Evolutionary conservation across 306 rosid genomes (phyloP).

Genomic region (Rosa rugosa): DNA sequence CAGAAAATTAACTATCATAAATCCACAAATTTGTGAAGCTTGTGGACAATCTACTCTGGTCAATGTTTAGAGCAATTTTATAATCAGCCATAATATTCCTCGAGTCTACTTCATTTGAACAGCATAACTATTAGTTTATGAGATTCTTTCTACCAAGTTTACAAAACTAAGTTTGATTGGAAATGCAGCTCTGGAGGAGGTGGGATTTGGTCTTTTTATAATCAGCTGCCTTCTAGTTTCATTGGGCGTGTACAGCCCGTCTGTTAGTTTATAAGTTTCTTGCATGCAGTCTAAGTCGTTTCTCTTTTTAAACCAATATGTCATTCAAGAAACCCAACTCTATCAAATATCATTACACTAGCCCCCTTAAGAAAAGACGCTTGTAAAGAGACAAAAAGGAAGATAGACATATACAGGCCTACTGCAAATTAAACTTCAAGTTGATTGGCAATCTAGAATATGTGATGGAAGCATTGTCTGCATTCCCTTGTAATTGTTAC

Average conservation of each 20-base stretch:
- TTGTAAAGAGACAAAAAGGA: not conserved
- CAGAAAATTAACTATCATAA: too few relatives aligned
- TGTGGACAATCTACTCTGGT: too few relatives aligned
- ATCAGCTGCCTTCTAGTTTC: not conserved
- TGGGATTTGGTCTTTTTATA: not conserved
- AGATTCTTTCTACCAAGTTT: not conserved
- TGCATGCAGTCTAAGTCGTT: not conserved
- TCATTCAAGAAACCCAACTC: not conserved
- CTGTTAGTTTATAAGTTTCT: not conserved
- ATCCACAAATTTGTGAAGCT: too few relatives aligned
- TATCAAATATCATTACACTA: not conserved
- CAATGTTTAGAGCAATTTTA: too few relatives aligned
- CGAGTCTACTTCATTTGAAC: not conserved
- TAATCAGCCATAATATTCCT: not conserved
- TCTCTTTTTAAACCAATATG: not conserved
- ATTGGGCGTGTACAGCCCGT: not conserved
- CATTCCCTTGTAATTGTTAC: not conserved
- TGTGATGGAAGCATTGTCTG: not conserved
- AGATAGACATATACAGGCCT: not conserved
- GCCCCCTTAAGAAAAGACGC: not conserved
- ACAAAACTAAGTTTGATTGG: not conserved
- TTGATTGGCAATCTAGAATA: not conserved
- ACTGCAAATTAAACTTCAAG: not conserved
- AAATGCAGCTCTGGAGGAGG: not conserved
- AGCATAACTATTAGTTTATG: not conserved